These are phyloP conservation scores for Populus hybrid DNA, from an alignment of 441 rosid genomes.

Conservation along the genomic window DNA sequence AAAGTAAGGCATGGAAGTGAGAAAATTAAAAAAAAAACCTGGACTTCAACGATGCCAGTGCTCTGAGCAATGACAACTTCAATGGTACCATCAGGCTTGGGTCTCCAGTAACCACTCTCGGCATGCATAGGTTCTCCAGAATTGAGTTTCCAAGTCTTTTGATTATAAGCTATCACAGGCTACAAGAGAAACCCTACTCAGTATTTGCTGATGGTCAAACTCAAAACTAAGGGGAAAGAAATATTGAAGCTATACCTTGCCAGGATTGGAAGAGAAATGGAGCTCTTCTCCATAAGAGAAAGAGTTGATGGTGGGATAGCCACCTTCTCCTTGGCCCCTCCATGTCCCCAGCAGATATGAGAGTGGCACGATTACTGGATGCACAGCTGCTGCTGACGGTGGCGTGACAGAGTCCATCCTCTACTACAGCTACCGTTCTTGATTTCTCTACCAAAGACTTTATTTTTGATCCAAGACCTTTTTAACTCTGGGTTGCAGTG, in stretches of 20 bases:
- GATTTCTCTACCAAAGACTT: neutral
- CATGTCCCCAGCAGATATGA: constrained; percentile 65
- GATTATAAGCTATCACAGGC: constrained; percentile 69
- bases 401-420: constrained; percentile 9
- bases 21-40: constrained; percentile 25
- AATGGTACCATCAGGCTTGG: constrained; percentile 63
- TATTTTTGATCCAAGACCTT: too few relatives aligned
- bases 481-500: neutral
- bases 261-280: constrained; percentile 51
- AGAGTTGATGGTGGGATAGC: constrained; percentile 56
- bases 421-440: neutral
- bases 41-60: constrained; percentile 75
- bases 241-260: constrained; percentile 35
- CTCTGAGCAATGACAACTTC: constrained; percentile 76
- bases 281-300: constrained; percentile 75
- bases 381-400: constrained; percentile 24
- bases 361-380: constrained; percentile 53
- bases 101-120: constrained; percentile 74
- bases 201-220: neutral
- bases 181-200: constrained; percentile 1
- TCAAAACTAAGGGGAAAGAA: neutral
- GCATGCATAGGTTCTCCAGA: constrained; percentile 80
- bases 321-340: constrained; percentile 73
- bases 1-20: neutral
- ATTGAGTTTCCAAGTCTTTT: constrained; percentile 65